Conservation (phyloP, 2,329 filamentous ascomycete species). For the Pyricularia pennisetigena region DNA sequence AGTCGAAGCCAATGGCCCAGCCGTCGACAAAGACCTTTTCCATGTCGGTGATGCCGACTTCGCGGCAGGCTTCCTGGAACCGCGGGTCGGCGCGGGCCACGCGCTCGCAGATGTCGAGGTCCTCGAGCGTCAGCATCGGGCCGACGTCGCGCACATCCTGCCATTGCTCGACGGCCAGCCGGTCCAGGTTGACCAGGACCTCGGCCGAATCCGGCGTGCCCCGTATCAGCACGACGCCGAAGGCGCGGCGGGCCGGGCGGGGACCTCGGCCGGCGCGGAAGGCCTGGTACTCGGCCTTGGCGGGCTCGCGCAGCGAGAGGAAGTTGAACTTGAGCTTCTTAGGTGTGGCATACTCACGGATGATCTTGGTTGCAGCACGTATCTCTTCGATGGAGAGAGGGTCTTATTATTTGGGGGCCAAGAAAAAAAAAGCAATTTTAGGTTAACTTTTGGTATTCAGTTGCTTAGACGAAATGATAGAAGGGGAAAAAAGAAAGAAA, state of each 20-base stretch:
- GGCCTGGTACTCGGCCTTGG: conserved; percentile 52
- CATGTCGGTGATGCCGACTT: conserved; percentile 38
- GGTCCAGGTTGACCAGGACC: conserved; percentile 39
- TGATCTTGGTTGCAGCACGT: conserved; percentile 34
- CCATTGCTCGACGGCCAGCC: conserved; percentile 28
- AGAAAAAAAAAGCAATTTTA: not conserved
- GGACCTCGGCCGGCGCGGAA: conserved; percentile 41
- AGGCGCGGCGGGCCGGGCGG: conserved; percentile 37
- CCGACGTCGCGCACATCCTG: conserved; percentile 37
- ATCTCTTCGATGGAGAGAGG: conserved; percentile 47
- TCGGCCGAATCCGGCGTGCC: conserved; percentile 28
- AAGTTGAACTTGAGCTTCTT: conserved; percentile 42
- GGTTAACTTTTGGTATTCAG: not conserved
- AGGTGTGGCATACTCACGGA: conserved; percentile 27
- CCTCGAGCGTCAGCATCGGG: conserved; percentile 63
- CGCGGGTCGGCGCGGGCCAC: conserved; percentile 23
- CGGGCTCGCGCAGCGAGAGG: conserved; percentile 56
- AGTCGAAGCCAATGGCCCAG: conserved; percentile 77
- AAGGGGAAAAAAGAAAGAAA: not conserved
- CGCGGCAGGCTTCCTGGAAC: conserved; percentile 17
- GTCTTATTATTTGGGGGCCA: conserved; percentile 21
- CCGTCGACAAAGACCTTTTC: conserved; percentile 76
- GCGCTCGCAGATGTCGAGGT: conserved; percentile 64
- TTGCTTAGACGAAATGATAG: not conserved
- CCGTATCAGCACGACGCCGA: conserved; percentile 36